Evolutionary conservation across 192 early-diverging fungal species (phyloP).

Genomic region (Backusella sp.): DNA sequence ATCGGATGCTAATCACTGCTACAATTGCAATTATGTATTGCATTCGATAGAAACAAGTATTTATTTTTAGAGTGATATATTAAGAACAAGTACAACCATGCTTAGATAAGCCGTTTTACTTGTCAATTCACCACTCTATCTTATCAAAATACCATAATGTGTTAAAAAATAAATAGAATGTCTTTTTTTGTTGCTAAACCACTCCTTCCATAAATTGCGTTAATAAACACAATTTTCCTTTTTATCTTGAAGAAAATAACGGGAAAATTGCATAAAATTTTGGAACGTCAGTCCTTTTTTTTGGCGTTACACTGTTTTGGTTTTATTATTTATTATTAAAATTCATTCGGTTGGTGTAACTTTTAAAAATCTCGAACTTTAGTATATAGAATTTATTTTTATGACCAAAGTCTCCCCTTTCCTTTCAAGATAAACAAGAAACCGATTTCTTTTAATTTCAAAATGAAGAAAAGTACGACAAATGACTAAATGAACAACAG

Average conservation of each 20-base stretch:
- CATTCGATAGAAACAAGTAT: too few relatives aligned
- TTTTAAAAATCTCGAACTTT: neutral
- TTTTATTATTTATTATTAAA: slow-evolving; percentile 3
- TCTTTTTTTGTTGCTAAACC: too few relatives aligned
- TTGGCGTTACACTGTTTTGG: neutral
- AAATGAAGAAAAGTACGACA: neutral
- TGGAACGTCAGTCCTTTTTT: neutral
- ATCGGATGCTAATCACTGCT: too few relatives aligned
- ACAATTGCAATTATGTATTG: too few relatives aligned
- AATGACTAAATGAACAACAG: neutral
- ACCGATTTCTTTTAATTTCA: neutral
- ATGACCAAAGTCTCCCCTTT: neutral
- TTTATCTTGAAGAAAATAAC: neutral
- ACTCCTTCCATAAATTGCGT: too few relatives aligned
- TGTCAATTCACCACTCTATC: too few relatives aligned
- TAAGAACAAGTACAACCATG: too few relatives aligned
- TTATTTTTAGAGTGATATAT: too few relatives aligned
- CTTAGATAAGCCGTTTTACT: too few relatives aligned
- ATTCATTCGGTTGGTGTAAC: neutral
- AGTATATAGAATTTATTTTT: neutral
- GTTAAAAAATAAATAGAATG: too few relatives aligned
- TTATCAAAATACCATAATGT: too few relatives aligned
- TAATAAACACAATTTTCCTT: too few relatives aligned
- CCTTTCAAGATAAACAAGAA: neutral
- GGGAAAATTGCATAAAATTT: neutral